A percentile compares a stretch with the other conserved stretches of the same genome.
phyloP scores from a whole-genome alignment of 177 flowering plant species.

The Vitis hybrid region DNA sequence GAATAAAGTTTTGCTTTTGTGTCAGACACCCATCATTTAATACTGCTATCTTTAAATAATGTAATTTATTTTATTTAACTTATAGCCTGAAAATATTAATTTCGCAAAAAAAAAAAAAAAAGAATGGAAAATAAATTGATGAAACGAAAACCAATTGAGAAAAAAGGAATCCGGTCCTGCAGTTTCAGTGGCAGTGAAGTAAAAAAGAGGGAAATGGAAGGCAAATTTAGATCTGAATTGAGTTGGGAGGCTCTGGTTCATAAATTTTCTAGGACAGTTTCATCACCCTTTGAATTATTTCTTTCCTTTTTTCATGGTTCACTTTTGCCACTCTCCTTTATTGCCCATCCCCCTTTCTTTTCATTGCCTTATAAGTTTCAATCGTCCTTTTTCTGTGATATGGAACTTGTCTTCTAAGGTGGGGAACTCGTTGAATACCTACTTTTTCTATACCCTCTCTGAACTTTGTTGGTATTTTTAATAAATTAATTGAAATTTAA shows the following conservation, averaged over 20 bases:
- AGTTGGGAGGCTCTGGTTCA: neutral
- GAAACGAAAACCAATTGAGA: no score
- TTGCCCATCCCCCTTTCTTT: neutral
- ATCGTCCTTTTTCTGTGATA: constrained; percentile 5
- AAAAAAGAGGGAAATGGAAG: neutral
- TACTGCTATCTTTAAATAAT: no score
- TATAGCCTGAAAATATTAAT: no score
- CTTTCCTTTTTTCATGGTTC: neutral
- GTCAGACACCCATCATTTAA: no score
- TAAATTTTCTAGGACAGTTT: neutral
- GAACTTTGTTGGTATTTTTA: neutral
- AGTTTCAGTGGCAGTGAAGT: no score
- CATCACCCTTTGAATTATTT: neutral
- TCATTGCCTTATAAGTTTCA: constrained; percentile 1
- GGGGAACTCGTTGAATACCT: neutral
- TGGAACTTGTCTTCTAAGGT: constrained; percentile 8
- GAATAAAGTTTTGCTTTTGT: no score
- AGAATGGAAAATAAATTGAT: no score
- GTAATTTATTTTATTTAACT: no score
- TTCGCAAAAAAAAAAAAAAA: no score
- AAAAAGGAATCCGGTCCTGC: no score
- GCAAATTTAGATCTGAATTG: neutral
- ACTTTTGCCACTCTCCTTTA: neutral
- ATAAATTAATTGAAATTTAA: neutral
- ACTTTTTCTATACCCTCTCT: neutral